Conservation (phyloP, 2,329 filamentous ascomycete genomes). For the Aspergillus sp. region DNA sequence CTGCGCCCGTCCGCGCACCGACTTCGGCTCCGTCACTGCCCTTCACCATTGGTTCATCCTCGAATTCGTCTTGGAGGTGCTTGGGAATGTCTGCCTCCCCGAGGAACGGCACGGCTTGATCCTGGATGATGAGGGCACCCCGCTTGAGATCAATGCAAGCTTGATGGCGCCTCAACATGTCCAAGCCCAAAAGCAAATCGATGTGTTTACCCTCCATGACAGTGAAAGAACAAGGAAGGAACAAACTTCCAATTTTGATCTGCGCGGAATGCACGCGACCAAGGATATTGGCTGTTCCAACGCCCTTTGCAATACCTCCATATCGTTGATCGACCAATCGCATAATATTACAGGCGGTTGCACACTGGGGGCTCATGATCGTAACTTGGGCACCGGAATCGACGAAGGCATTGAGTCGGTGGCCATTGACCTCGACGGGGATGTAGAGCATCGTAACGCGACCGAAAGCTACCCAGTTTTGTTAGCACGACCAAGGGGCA, state of each 20-base stretch:
- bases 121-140: conserved; percentile 83
- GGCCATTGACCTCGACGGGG: conserved; percentile 88
- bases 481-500: conserved; percentile 5
- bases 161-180: conserved; percentile 96
- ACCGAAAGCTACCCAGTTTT: conserved; percentile 68
- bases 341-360: conserved; percentile 92
- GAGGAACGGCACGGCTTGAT: conserved; percentile 82
- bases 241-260: conserved; percentile 85
- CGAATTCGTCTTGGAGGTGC: conserved; percentile 65
- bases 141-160: conserved; percentile 84
- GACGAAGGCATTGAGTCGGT: conserved; percentile 91
- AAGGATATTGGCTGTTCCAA: conserved; percentile 91
- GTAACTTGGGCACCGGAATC: conserved; percentile 97
- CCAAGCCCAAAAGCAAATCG: conserved; percentile 85
- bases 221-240: conserved; percentile 91
- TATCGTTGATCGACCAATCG: conserved; percentile 90
- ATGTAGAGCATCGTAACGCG: conserved; percentile 96
- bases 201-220: conserved; percentile 99
- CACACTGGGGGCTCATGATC: conserved; percentile 95
- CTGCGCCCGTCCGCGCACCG: conserved; percentile 74
- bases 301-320: conserved; percentile 85
- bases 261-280: conserved; percentile 93
- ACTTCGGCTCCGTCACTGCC: conserved; percentile 89
- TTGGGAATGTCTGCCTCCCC: conserved; percentile 94
- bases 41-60: conserved; percentile 77